These are phyloP conservation scores for Talaromyces marneffei DNA, from an alignment of 2,329 filamentous ascomycete genomes.

Conservation along the genomic window DNA sequence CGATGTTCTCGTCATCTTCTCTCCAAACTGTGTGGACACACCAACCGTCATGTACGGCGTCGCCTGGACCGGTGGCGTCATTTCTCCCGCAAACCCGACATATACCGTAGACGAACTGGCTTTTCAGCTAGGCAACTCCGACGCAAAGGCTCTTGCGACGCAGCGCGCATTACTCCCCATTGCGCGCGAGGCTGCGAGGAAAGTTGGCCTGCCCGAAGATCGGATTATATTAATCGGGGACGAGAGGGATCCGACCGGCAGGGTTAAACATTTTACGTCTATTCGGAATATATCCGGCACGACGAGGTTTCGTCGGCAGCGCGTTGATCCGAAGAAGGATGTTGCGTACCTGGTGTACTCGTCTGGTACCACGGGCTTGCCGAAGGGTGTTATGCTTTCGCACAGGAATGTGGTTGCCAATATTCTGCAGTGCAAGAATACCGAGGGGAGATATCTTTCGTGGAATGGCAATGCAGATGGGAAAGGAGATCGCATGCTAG, in stretches of 20 bases:
- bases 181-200: conserved; percentile 61
- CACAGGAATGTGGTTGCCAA: conserved; percentile 81
- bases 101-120: conserved; percentile 80
- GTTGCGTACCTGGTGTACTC: conserved; percentile 82
- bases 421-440: conserved; percentile 49
- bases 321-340: conserved; percentile 63
- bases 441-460: conserved; percentile 53
- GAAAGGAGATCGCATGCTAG: conserved; percentile 65
- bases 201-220: conserved; percentile 64
- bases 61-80: conserved; percentile 74
- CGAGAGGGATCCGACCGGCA: conserved; percentile 49
- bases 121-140: conserved; percentile 74
- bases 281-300: conserved; percentile 60
- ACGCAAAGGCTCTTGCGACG: conserved; percentile 69
- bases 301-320: conserved; percentile 54
- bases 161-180: conserved; percentile 61
- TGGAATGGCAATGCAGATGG: conserved; percentile 56
- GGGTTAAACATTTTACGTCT: conserved; percentile 65
- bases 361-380: conserved; percentile 82
- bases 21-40: conserved; percentile 81
- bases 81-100: conserved; percentile 81
- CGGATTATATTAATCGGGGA: conserved; percentile 71
- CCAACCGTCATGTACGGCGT: conserved; percentile 70
- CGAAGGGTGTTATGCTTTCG: conserved; percentile 84
- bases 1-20: conserved; percentile 76